A percentile compares a stretch with the other conserved stretches of the same genome.
phyloP scores from a whole-genome alignment of 2,329 filamentous ascomycete genomes.

The Alternaria tenuissima region DNA sequence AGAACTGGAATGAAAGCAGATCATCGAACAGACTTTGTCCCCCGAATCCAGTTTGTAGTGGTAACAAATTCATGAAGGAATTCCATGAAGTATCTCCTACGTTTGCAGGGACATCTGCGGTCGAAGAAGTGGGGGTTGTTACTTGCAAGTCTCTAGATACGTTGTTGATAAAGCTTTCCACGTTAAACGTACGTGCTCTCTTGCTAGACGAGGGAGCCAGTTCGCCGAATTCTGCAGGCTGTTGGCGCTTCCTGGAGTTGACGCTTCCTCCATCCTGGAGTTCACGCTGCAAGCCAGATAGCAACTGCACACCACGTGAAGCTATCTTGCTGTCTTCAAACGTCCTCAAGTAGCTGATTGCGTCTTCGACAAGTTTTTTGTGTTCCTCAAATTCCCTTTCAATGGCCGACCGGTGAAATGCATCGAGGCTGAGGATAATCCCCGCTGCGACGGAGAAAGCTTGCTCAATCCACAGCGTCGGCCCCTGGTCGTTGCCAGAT shows the following conservation, averaged over 20 bases:
- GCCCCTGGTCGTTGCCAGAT: constrained; percentile 42
- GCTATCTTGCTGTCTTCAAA: constrained; percentile 24
- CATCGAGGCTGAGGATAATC: constrained; percentile 52
- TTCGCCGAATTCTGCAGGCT: neutral
- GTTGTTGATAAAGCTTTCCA: constrained; percentile 16
- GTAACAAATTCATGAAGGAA: constrained; percentile 14
- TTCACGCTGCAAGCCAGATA: constrained; percentile 17
- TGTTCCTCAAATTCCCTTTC: constrained; percentile 22
- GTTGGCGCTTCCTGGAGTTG: constrained; percentile 11
- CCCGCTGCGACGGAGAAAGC: constrained; percentile 53
- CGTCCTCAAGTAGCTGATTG: constrained; percentile 18
- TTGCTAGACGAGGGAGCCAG: neutral
- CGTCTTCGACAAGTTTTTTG: constrained; percentile 11
- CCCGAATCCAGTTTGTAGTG: constrained; percentile 19
- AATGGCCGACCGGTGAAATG: constrained; percentile 40
- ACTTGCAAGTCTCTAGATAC: constrained; percentile 18
- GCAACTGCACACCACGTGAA: constrained; percentile 21
- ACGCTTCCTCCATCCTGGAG: constrained; percentile 5
- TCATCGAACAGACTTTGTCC: constrained; percentile 22
- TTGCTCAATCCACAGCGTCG: constrained; percentile 53
- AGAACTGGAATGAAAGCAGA: constrained; percentile 15
- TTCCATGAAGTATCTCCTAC: constrained; percentile 9
- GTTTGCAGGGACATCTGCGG: neutral
- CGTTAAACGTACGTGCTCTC: constrained; percentile 12
- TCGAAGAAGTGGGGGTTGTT: constrained; percentile 2